These are phyloP conservation scores for Aspergillus fischeri DNA, from an alignment of 2,329 filamentous ascomycete species.

Conservation along the genomic window DNA sequence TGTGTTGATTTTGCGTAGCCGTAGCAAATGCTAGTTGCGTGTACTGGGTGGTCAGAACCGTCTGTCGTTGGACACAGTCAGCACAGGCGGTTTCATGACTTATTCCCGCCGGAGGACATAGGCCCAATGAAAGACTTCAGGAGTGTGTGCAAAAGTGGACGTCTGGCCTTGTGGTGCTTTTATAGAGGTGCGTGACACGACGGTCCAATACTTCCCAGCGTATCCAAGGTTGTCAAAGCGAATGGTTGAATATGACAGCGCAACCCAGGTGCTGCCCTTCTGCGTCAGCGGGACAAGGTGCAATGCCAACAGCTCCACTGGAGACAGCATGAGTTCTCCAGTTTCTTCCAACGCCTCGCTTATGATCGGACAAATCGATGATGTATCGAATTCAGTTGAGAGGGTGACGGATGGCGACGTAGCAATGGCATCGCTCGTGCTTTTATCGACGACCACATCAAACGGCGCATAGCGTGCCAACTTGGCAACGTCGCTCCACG, in stretches of 20 bases:
- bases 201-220: constrained; percentile 23
- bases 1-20: neutral
- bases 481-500: constrained; percentile 26
- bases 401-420: constrained; percentile 20
- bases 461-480: constrained; percentile 26
- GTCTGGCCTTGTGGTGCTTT: constrained; percentile 29
- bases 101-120: constrained; percentile 30
- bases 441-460: constrained; percentile 34
- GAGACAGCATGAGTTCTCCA: constrained; percentile 18
- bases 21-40: neutral
- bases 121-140: constrained; percentile 35
- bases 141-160: constrained; percentile 25
- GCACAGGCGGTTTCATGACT: neutral
- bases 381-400: constrained; percentile 4
- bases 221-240: constrained; percentile 28
- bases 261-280: constrained; percentile 27
- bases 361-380: constrained; percentile 20
- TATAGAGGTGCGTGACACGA: constrained; percentile 26
- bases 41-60: neutral
- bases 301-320: constrained; percentile 32
- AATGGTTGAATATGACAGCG: constrained; percentile 31
- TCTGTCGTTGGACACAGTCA: neutral
- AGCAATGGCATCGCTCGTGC: constrained; percentile 36
- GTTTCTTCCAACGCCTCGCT: constrained; percentile 9
- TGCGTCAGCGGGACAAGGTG: constrained; percentile 29